Conservation (phyloP, 139 green algal genomes). For the Coccomyxa sp. region DNA sequence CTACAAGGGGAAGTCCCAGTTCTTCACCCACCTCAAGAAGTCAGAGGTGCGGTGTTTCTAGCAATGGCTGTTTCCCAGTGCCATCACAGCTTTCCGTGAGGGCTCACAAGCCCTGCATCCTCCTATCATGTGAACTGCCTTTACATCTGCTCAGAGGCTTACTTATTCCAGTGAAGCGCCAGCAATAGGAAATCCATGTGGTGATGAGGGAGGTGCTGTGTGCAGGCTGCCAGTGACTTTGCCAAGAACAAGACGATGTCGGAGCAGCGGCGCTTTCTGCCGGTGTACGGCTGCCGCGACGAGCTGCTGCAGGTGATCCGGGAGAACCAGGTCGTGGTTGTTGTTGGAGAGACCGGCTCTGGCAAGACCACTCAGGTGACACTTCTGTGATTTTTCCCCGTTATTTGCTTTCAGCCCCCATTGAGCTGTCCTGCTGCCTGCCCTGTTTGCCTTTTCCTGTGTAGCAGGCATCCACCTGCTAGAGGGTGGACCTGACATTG, state of each 20-base stretch:
- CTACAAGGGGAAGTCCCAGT: constrained; percentile 46
- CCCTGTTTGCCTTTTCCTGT: not conserved
- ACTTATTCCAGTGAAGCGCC: too few species aligned
- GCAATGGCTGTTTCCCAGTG: not conserved
- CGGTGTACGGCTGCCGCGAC: constrained; percentile 81
- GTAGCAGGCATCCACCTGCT: too few species aligned
- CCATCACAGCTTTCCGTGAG: not conserved
- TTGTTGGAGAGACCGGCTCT: constrained; percentile 96
- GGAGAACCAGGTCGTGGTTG: constrained; percentile 93
- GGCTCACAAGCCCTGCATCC: too few species aligned
- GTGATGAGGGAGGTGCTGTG: not conserved
- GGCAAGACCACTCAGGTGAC: constrained; percentile 98
- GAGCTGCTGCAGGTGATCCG: constrained; percentile 85
- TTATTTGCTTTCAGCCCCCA: too few species aligned
- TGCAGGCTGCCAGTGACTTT: constrained; percentile 81
- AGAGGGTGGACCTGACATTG: too few species aligned
- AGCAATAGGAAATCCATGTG: not conserved
- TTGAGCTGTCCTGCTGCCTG: not conserved
- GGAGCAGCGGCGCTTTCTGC: constrained; percentile 87
- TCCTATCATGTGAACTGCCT: too few species aligned
- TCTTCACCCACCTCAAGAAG: constrained; percentile 85
- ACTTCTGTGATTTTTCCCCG: too few species aligned
- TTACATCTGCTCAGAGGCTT: too few species aligned
- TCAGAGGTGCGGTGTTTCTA: constrained; percentile 10
- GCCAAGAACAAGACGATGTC: constrained; percentile 81